Evolutionary conservation across 805 yeast species (phyloP), one percentile per base, ranked within the genome.

Genomic region (Candida michaelii): DNA sequence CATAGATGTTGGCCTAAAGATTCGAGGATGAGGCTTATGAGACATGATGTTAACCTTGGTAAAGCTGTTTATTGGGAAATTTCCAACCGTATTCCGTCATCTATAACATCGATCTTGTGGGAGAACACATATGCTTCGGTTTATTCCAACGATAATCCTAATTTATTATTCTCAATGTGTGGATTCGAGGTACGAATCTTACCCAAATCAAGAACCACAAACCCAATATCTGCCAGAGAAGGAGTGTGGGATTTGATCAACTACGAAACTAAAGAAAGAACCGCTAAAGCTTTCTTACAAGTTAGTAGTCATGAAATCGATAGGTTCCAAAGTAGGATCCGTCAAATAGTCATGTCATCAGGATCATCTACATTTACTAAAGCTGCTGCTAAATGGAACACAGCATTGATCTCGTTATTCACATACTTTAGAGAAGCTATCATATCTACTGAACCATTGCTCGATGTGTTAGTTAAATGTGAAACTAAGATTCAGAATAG

Each of bases 361-460:
- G 99, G 99, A 0, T 87, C 97, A 0, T 83, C 97, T 0, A 88
- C 99, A 0, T 93, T 93, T 62, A 85, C 97, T 0, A 93, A 89
- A 59, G 85, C 90, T 44, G 96, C 96, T 2, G 83, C 90, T 30
- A 89, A 89, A 55, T 93, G 99, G 99, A 93, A 93, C 57, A 88
- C 97, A 2, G 89, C 96, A 0, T 66, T 93, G 40, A 77, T 90
- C 39, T 77, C 98, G 0, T 66, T 93, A 27, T 90, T 89, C 55
- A 80, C 97, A 0, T 93, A 93, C 56, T 93, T 79, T 57, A 76
- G 99, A 51, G 99, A 93, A 60, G 98, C 99, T 0, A 88, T 86
- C 6, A 82, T 90, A 7, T 74, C 91, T 0, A 89, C 99, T 0
- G 88, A 83, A 40, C 57, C 83, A 4, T 66, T 93, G 25, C 68